These are phyloP conservation scores for Pleurotus sapidus DNA, from an alignment of 768 basidiomycete species.

Conservation along the genomic window DNA sequence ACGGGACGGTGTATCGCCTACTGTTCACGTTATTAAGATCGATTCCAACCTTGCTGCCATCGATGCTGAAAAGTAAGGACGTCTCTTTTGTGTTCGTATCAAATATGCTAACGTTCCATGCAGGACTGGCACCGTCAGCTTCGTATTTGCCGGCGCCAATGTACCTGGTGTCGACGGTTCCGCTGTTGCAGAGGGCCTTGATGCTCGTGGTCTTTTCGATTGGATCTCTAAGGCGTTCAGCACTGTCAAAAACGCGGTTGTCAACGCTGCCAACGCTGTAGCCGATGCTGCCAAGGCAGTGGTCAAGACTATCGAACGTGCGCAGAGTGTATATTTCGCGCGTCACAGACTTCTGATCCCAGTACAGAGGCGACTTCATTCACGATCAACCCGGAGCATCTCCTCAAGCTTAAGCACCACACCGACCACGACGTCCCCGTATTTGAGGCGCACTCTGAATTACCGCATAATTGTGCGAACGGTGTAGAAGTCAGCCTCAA, in stretches of 20 bases:
- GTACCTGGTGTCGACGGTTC: slow-evolving; percentile 13
- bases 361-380: not conserved
- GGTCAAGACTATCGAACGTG: not conserved
- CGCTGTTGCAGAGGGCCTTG: not conserved
- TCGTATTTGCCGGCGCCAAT: slow-evolving; percentile 12
- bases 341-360: not conserved
- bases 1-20: not conserved
- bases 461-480: not conserved
- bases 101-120: not conserved
- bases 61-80: not conserved
- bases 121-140: not conserved
- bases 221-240: not conserved
- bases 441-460: not conserved
- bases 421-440: not conserved
- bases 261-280: not conserved
- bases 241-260: not conserved
- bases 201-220: not conserved
- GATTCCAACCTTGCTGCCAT: not conserved
- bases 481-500: not conserved
- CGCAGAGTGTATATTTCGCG: not conserved
- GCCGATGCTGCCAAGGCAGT: not conserved
- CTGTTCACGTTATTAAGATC: not conserved
- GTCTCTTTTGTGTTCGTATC: not conserved
- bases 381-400: not conserved
- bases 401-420: not conserved